Conservation (phyloP, 306 rosid genomes). For the Pterocarpus macrocarpus region DNA sequence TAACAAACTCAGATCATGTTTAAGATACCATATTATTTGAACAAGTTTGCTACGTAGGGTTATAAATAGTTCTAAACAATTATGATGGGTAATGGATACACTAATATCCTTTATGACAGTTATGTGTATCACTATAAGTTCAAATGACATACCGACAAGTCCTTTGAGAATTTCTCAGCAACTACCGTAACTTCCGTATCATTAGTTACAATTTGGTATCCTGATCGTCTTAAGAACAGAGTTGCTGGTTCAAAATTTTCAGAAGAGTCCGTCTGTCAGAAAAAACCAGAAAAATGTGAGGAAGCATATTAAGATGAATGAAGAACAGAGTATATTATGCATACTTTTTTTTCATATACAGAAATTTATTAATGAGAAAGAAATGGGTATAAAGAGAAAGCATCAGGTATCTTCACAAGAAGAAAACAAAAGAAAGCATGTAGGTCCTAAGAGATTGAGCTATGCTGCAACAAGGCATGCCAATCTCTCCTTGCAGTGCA, state of each 20-base stretch:
- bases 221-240: slow-evolving; percentile 72
- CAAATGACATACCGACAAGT: slow-evolving; percentile 75
- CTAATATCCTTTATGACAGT: neutral
- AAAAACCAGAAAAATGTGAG: slow-evolving; percentile 39
- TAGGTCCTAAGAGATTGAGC: too few relatives aligned
- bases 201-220: slow-evolving; percentile 73
- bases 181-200: slow-evolving; percentile 62
- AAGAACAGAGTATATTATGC: slow-evolving; percentile 9
- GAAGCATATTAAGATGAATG: slow-evolving; percentile 14
- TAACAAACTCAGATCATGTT: neutral
- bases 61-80: slow-evolving; percentile 18
- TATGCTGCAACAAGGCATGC: too few relatives aligned
- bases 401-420: too few relatives aligned
- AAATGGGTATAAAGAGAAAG: neutral
- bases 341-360: neutral
- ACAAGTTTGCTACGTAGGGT: neutral
- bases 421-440: too few relatives aligned
- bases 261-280: slow-evolving; percentile 77
- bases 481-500: too few relatives aligned
- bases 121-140: slow-evolving; percentile 7
- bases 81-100: neutral
- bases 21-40: slow-evolving; percentile 21
- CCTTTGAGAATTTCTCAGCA: slow-evolving; percentile 83
- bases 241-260: slow-evolving; percentile 91
- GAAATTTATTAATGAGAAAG: neutral